Evolutionary conservation across 495 filamentous ascomycete genomes (phyloP).

Genomic region (Aspergillus campestris): DNA sequence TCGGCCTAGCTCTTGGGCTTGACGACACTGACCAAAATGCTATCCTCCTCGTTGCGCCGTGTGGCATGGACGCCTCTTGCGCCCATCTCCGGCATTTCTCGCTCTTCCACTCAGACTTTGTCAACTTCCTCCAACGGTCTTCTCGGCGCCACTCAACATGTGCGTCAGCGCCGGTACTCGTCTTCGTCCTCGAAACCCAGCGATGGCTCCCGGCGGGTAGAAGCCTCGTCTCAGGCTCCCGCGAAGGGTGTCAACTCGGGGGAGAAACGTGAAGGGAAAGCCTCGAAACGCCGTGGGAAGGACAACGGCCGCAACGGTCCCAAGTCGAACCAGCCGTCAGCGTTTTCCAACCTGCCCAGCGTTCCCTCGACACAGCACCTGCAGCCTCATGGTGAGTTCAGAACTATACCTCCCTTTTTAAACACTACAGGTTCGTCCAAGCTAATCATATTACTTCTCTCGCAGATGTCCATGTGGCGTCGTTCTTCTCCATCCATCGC

Average conservation of each 20-base stretch:
- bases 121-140: conserved; percentile 24
- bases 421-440: neutral
- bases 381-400: conserved; percentile 56
- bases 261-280: conserved; percentile 28
- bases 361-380: conserved; percentile 79
- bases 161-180: conserved; percentile 47
- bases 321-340: conserved; percentile 32
- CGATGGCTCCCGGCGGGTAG: conserved; percentile 35
- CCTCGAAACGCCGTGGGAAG: conserved; percentile 30
- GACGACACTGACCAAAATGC: conserved; percentile 27
- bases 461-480: conserved; percentile 74
- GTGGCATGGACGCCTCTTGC: conserved; percentile 35
- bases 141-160: conserved; percentile 23
- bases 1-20: conserved; percentile 20
- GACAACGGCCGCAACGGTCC: conserved; percentile 29
- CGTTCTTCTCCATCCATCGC: conserved; percentile 93
- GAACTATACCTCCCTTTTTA: neutral
- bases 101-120: conserved; percentile 19
- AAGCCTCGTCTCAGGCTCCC: conserved; percentile 32
- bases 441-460: conserved; percentile 3
- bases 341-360: conserved; percentile 58
- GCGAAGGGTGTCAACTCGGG: conserved; percentile 33
- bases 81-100: conserved; percentile 30
- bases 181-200: conserved; percentile 47
- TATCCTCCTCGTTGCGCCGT: conserved; percentile 42